phyloP scores from a whole-genome alignment of 345 rosid species.

The Eucalyptus viminalis region DNA sequence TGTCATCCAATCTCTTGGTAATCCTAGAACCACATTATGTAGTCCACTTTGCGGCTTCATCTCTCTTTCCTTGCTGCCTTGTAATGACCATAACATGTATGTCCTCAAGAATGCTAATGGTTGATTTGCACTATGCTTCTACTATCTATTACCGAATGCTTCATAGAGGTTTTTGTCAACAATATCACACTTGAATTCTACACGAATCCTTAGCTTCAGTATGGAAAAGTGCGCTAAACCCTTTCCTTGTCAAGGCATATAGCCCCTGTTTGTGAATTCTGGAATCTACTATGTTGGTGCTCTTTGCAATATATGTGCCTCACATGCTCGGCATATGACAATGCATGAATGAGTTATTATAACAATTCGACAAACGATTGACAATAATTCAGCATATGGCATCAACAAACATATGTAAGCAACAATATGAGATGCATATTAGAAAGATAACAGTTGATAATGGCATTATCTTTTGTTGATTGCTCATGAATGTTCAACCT shows the following conservation, averaged over 20 bases:
- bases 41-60: accelerated
- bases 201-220: neutral
- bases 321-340: neutral
- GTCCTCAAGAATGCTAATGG: neutral
- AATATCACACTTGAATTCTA: neutral
- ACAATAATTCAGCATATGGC: neutral
- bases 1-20: neutral
- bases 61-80: neutral
- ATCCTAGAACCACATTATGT: neutral
- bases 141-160: neutral
- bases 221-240: neutral
- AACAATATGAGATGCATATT: neutral
- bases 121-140: neutral
- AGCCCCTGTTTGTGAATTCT: neutral
- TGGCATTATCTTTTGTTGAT: neutral
- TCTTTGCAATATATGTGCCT: neutral
- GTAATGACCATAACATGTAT: neutral
- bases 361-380: neutral
- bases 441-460: neutral
- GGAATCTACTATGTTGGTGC: neutral
- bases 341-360: neutral
- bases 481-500: neutral
- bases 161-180: neutral
- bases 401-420: neutral
- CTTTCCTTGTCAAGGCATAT: neutral